These are phyloP conservation scores for Cladosporium sp. DNA, from an alignment of 2,329 filamentous ascomycete genomes.

Conservation along the genomic window DNA sequence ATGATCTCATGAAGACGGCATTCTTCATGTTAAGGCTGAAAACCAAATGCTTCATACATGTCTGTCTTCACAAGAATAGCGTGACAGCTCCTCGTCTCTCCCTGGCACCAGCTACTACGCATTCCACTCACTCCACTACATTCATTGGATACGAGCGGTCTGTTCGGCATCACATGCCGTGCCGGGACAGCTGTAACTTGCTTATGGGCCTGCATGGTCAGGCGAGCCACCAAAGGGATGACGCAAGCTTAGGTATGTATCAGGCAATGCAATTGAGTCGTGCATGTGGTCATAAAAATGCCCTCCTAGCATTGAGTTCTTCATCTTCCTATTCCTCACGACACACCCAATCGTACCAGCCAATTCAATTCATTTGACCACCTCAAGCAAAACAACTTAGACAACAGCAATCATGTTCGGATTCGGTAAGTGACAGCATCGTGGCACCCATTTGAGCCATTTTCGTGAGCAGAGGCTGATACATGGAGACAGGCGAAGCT, in stretches of 20 bases:
- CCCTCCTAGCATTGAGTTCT: too few relatives aligned
- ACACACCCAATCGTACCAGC: too few relatives aligned
- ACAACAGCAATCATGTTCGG: slow-evolving; percentile 40
- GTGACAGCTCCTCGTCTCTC: too few relatives aligned
- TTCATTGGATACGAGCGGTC: too few relatives aligned
- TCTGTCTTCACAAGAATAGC: too few relatives aligned
- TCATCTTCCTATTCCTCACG: neutral
- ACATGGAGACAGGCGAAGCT: slow-evolving; percentile 49
- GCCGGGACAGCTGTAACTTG: neutral
- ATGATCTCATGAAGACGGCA: too few relatives aligned
- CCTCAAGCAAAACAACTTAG: neutral
- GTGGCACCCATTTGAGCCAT: too few relatives aligned
- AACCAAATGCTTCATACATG: too few relatives aligned
- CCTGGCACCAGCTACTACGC: too few relatives aligned
- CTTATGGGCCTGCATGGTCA: neutral
- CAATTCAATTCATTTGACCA: neutral
- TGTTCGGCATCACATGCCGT: neutral
- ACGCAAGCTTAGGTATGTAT: neutral
- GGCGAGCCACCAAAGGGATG: neutral
- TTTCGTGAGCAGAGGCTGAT: too few relatives aligned
- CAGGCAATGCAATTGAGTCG: neutral
- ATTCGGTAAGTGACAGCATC: slow-evolving; percentile 33
- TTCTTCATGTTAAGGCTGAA: too few relatives aligned
- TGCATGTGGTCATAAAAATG: neutral
- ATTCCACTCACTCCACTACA: too few relatives aligned